Percentiles rank a stretch among this genome's conserved stretches.
Conservation (phyloP, 2,329 filamentous ascomycete species). For the Coniochaeta sp. region DNA sequence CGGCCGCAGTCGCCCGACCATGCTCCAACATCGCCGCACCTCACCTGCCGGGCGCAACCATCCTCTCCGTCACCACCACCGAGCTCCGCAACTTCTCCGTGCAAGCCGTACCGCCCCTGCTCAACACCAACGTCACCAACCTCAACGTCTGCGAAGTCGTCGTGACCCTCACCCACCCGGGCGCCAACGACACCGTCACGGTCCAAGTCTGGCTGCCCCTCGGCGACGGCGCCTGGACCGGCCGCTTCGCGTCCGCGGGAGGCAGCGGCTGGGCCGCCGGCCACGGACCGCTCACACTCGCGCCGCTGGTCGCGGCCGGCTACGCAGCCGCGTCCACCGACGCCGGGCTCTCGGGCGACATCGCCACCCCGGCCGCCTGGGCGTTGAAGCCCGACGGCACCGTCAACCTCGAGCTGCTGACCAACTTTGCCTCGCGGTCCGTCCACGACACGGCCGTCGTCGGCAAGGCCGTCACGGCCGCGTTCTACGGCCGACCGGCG, state of each 20-base stretch:
- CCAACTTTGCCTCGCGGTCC: neutral
- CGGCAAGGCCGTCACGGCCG: neutral
- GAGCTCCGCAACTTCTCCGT: neutral
- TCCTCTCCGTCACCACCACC: neutral
- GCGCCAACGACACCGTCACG: slow-evolving; percentile 27
- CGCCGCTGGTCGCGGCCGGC: neutral
- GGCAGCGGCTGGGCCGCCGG: slow-evolving; percentile 25
- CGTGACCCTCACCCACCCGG: slow-evolving; percentile 32
- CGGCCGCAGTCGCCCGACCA: neutral
- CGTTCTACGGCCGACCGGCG: slow-evolving; percentile 23
- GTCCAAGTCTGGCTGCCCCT: slow-evolving; percentile 27
- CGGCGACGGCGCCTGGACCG: slow-evolving; percentile 22
- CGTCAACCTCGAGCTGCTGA: neutral
- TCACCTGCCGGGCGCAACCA: neutral
- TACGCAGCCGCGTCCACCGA: neutral
- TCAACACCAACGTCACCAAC: neutral
- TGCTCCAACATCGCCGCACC: neutral
- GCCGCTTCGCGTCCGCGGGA: slow-evolving; percentile 27
- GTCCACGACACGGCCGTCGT: slow-evolving; percentile 13
- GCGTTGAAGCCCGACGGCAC: neutral
- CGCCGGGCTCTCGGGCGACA: neutral
- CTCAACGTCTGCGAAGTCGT: slow-evolving; percentile 32
- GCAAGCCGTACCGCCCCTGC: neutral
- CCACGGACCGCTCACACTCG: neutral
- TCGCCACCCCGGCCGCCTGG: neutral